phyloP scores from a whole-genome alignment of 2,329 filamentous ascomycete genomes.

The Atkinsonella texensis region DNA sequence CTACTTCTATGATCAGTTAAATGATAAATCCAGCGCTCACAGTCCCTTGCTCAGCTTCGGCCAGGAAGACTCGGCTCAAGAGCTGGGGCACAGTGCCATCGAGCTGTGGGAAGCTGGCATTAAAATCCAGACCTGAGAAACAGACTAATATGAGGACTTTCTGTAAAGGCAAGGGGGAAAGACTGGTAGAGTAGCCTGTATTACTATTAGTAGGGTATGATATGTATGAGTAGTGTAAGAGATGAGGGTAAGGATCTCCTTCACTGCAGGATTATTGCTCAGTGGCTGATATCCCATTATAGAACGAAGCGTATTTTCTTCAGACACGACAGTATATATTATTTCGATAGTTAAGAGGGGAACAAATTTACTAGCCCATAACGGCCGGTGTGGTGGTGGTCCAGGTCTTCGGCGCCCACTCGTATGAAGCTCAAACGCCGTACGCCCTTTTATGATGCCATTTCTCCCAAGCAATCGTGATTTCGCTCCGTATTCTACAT shows the following conservation, averaged over 20 bases:
- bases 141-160: neutral
- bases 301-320: neutral
- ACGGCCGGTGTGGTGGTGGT: neutral
- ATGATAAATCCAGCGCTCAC: neutral
- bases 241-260: too few relatives aligned
- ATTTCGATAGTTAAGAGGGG: neutral
- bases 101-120: slow-evolving; percentile 5
- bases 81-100: slow-evolving; percentile 1
- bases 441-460: neutral
- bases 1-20: neutral
- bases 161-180: neutral
- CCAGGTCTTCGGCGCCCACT: neutral
- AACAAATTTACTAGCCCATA: neutral
- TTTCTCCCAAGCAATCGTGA: neutral
- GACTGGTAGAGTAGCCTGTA: neutral
- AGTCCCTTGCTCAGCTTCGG: neutral
- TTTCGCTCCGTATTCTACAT: neutral
- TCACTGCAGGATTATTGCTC: too few relatives aligned
- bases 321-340: too few relatives aligned
- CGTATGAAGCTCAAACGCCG: neutral
- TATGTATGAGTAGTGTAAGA: neutral
- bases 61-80: neutral
- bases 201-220: neutral
- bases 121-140: neutral
- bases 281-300: neutral